Percentiles rank a stretch among this genome's conserved stretches.
Evolutionary conservation across 192 early-diverging fungal species (phyloP).

Genomic region (Bifiguratus adelaidae): DNA sequence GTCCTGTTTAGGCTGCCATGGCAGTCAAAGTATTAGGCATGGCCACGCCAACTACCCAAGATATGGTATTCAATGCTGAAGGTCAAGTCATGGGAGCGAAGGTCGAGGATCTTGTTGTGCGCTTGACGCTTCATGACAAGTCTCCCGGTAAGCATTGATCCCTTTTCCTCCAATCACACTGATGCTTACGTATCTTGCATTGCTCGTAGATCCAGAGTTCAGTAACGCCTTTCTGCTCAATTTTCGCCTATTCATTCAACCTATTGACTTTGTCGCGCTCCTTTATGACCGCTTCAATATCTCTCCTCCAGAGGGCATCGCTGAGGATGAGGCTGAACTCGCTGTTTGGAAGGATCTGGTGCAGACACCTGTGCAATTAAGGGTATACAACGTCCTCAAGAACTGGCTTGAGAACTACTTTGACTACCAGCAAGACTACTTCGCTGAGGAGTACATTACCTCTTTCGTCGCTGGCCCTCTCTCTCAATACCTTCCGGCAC

Average conservation of each 20-base stretch:
- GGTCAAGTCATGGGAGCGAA: constrained; percentile 65
- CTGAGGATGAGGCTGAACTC: constrained; percentile 28
- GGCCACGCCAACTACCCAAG: too few relatives aligned
- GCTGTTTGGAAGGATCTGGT: constrained; percentile 48
- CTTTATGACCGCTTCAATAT: constrained; percentile 58
- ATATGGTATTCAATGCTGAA: constrained; percentile 34
- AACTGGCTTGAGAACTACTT: constrained; percentile 65
- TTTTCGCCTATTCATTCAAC: constrained; percentile 74
- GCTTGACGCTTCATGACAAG: constrained; percentile 59
- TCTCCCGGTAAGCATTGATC: constrained; percentile 8
- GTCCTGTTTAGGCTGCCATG: too few relatives aligned
- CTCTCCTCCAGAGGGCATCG: constrained; percentile 26
- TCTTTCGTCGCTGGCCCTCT: constrained; percentile 55
- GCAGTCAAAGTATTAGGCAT: too few relatives aligned
- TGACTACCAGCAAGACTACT: constrained; percentile 44
- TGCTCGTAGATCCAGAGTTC: constrained; percentile 44
- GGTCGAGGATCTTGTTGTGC: constrained; percentile 57
- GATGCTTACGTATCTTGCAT: background rate
- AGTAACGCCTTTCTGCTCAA: constrained; percentile 69
- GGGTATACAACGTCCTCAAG: constrained; percentile 66
- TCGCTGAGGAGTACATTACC: constrained; percentile 49
- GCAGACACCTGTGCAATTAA: constrained; percentile 38
- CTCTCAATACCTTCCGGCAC: constrained; percentile 50
- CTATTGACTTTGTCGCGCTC: constrained; percentile 47
- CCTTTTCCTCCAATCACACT: background rate